Conservation (phyloP, 2,329 filamentous ascomycete species). For the Calonectria naviculata region DNA sequence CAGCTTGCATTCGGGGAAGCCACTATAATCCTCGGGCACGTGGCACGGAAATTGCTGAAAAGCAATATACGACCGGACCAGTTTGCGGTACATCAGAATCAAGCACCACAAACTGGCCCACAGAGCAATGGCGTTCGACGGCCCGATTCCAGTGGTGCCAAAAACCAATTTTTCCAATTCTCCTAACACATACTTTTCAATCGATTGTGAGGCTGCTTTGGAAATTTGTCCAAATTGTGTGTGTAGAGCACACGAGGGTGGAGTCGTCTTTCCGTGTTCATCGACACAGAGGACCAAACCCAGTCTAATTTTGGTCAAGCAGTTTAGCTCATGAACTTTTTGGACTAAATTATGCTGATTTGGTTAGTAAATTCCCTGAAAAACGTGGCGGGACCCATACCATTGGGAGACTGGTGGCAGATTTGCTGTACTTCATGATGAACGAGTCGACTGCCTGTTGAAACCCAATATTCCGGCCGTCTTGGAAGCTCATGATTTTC, state of each 20-base stretch:
- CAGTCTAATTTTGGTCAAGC: conserved; percentile 39
- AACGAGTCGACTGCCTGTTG: conserved; percentile 42
- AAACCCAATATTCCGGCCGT: conserved; percentile 38
- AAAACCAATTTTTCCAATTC: conserved; percentile 41
- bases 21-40: conserved; percentile 42
- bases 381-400: conserved; percentile 19
- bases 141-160: conserved; percentile 35
- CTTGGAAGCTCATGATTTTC: conserved; percentile 35
- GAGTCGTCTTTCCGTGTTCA: conserved; percentile 34
- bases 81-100: conserved; percentile 43
- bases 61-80: conserved; percentile 41
- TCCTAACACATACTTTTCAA: conserved; percentile 39
- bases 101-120: conserved; percentile 43
- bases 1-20: conserved; percentile 41
- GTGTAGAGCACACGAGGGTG: conserved; percentile 41
- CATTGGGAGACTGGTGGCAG: conserved; percentile 34
- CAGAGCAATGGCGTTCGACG: conserved; percentile 38
- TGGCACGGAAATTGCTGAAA: conserved; percentile 43
- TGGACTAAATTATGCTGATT: conserved; percentile 35
- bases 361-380: conserved; percentile 7
- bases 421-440: conserved; percentile 40
- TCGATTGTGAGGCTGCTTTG: conserved; percentile 39
- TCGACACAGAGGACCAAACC: conserved; percentile 40
- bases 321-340: conserved; percentile 41
- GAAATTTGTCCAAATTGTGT: conserved; percentile 44